A percentile compares a stretch with the other conserved stretches of the same genome.
Conservation (phyloP, 306 rosid species). For the Coriaria nepalensis region DNA sequence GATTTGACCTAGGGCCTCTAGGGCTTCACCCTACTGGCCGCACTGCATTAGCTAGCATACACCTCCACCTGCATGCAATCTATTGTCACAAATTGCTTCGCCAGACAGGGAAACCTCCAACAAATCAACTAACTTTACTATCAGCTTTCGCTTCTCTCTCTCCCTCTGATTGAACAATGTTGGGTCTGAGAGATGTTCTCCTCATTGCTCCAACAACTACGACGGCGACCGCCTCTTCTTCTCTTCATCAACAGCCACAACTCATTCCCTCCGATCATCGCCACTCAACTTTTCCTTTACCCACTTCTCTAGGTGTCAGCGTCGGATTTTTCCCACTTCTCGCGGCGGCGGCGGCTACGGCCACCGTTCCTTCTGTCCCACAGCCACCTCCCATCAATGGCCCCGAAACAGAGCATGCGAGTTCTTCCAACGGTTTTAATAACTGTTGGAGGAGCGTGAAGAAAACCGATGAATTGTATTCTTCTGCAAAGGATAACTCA, state of each 20-base stretch:
- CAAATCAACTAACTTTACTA: background rate
- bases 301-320: slow-evolving; percentile 62
- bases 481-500: slow-evolving; percentile 3
- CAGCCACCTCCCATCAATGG: slow-evolving; percentile 6
- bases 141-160: too few species aligned
- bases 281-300: slow-evolving; percentile 30
- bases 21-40: too few species aligned
- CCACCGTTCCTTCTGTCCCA: slow-evolving; percentile 23
- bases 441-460: slow-evolving; percentile 34
- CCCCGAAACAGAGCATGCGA: too few species aligned
- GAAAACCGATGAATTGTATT: slow-evolving; percentile 29
- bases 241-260: slow-evolving; percentile 42
- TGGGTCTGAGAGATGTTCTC: slow-evolving; percentile 72
- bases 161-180: slow-evolving; percentile 20
- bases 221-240: slow-evolving; percentile 11
- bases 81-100: too few species aligned
- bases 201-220: slow-evolving; percentile 37
- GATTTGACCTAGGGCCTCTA: too few species aligned
- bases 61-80: too few species aligned
- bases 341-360: slow-evolving; percentile 23
- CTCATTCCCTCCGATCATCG: slow-evolving; percentile 39
- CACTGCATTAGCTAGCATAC: too few species aligned
- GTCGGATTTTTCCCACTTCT: slow-evolving; percentile 71
- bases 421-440: slow-evolving; percentile 5
- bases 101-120: background rate